Evolutionary conservation across 768 basidiomycete species (phyloP).

Genomic region (Mrakia gelida): DNA sequence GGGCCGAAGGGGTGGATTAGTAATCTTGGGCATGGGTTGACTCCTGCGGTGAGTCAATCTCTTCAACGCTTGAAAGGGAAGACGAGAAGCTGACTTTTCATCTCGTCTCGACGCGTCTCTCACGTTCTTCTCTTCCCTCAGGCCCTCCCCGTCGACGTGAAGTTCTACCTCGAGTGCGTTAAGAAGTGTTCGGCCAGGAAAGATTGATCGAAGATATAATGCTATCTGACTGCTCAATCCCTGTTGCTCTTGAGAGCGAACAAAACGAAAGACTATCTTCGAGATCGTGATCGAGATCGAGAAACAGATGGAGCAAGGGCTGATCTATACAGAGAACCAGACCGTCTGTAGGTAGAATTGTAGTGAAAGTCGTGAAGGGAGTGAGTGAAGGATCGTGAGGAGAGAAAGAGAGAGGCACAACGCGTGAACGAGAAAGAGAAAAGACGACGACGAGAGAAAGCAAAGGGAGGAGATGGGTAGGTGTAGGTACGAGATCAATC

Average conservation of each 20-base stretch:
- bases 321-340: too few species aligned
- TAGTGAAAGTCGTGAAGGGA: neutral
- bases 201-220: neutral
- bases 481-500: neutral
- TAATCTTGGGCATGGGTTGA: slow-evolving; percentile 62
- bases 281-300: too few species aligned
- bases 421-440: neutral
- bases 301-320: too few species aligned
- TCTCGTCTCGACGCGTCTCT: neutral
- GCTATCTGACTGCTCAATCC: too few species aligned
- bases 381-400: neutral
- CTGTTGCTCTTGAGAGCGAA: too few species aligned
- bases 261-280: too few species aligned
- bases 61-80: too few species aligned
- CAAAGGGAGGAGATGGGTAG: neutral
- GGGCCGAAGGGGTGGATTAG: slow-evolving; percentile 78
- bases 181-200: slow-evolving; percentile 40
- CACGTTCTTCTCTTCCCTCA: neutral
- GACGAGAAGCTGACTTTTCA: too few species aligned
- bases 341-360: neutral
- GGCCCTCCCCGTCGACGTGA: slow-evolving; percentile 87
- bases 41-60: neutral
- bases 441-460: neutral
- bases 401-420: neutral
- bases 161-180: slow-evolving; percentile 80